These are phyloP conservation scores for Syzygium oleosum DNA, from an alignment of 345 rosid species.

Conservation along the genomic window DNA sequence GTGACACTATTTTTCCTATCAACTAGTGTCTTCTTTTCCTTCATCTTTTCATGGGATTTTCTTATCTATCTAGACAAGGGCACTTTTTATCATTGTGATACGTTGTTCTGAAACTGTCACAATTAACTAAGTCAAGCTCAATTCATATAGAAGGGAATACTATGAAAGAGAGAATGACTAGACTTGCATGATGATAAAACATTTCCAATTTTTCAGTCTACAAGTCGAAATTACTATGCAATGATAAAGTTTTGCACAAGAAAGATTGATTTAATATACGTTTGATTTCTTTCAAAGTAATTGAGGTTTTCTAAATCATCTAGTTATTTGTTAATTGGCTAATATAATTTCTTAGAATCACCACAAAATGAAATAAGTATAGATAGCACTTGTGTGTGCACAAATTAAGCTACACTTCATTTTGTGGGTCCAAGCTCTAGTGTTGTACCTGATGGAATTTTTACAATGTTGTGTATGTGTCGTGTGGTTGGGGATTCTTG, in stretches of 20 bases:
- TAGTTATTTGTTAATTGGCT: neutral
- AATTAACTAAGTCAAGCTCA: neutral
- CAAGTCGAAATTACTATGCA: neutral
- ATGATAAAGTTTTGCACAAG: neutral
- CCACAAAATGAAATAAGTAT: neutral
- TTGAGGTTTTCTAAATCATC: neutral
- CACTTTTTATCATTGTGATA: neutral
- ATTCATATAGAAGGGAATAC: neutral
- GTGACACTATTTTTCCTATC: neutral
- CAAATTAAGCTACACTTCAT: neutral
- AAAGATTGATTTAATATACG: neutral
- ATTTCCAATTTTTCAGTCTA: neutral
- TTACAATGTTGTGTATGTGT: neutral
- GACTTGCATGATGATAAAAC: neutral
- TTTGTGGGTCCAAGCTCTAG: neutral
- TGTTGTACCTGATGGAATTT: neutral
- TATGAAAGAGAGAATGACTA: neutral
- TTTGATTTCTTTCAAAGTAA: neutral
- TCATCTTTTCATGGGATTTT: neutral
- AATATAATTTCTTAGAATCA: neutral
- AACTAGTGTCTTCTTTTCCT: neutral
- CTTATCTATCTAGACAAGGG: neutral
- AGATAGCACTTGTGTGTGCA: neutral
- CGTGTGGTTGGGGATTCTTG: neutral
- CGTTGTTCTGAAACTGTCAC: neutral